Base-by-base conservation (phyloP, 148 eudicot genomes). In the Dysphania ambrosioides region DNA sequence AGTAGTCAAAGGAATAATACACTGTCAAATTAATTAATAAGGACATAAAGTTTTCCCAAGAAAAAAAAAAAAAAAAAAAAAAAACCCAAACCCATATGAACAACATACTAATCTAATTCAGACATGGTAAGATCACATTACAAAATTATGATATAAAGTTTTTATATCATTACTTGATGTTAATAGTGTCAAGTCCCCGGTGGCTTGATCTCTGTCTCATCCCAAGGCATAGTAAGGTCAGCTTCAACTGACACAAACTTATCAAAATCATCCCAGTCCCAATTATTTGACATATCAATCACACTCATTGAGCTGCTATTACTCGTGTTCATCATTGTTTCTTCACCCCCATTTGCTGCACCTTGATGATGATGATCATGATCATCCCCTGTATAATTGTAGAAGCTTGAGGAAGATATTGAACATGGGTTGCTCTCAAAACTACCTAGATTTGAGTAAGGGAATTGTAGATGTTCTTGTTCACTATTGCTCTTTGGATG, bases 191-290 rank as follows among this genome's bases (percentile, higher is more conserved):
- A 68, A 63, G 61, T 26, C 26, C 51, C 55, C 71, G 71, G 80
- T 35, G 81, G 90, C 59, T 81, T 85, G 76, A 86, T 83, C 70
- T 88, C 83, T 58, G 78, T 49, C 47, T 80, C 83, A 78, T 83
- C 87, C 88, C 86, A 83, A 70, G 85, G 81, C n/a, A 85, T 81
- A 61, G 71, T 65, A 74, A 88, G 80, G 82, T 83, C 88, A 71
- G 82, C 75, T 42, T 82, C 83, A 61, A 79, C 84, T 23, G 85
- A 71, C 26, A 79, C 85, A 72, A 88, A 79, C 35, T 85, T 69
- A 35, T 82, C 92, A 60, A 85, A 70, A 30, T 90, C 89, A 72
- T 84, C 89, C 96, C 92, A 88, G 78, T 77, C 85, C 96, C 92
- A 90, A 81, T 80, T 79, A 71, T 60, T 79, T 23, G 82, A 60